These are phyloP conservation scores for Leucocoprinus sp. DNA, from an alignment of 768 basidiomycete species.

Conservation along the genomic window DNA sequence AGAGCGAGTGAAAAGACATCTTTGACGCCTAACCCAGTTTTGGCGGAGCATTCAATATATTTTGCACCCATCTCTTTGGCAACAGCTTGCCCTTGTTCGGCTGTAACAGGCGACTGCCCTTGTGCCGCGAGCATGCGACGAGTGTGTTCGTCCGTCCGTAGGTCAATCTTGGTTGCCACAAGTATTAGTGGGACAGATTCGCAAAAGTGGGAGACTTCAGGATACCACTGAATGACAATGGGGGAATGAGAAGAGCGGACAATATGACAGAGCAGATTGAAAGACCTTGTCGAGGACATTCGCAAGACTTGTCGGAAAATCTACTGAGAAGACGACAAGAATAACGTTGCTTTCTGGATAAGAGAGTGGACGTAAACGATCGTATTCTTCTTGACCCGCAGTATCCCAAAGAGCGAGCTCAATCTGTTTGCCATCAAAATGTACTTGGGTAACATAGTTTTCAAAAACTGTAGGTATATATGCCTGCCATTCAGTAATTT, in stretches of 20 bases:
- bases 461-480: conserved; percentile 94
- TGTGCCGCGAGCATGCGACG: conserved; percentile 84
- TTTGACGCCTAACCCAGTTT: conserved; percentile 82
- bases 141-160: conserved; percentile 82
- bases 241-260: neutral
- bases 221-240: conserved; percentile 61
- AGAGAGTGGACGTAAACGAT: conserved; percentile 75
- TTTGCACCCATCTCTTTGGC: conserved; percentile 90
- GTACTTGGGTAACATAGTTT: conserved; percentile 84
- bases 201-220: conserved; percentile 90
- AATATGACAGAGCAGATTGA: too few relatives aligned
- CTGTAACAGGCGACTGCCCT: conserved; percentile 71
- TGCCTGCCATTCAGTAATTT: too few relatives aligned
- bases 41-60: conserved; percentile 93
- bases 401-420: conserved; percentile 99
- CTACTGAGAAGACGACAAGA: conserved; percentile 89
- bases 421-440: conserved; percentile 81
- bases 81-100: conserved; percentile 76
- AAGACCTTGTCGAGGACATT: conserved; percentile 90
- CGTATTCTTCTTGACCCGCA: conserved; percentile 96
- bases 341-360: conserved; percentile 89
- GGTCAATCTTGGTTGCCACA: conserved; percentile 90
- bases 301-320: conserved; percentile 84
- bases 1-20: conserved; percentile 89
- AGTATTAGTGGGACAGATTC: conserved; percentile 83